These are phyloP conservation scores for Phytophthora ramorum DNA, from an alignment of 352 stramenopile genomes.

Conservation along the genomic window DNA sequence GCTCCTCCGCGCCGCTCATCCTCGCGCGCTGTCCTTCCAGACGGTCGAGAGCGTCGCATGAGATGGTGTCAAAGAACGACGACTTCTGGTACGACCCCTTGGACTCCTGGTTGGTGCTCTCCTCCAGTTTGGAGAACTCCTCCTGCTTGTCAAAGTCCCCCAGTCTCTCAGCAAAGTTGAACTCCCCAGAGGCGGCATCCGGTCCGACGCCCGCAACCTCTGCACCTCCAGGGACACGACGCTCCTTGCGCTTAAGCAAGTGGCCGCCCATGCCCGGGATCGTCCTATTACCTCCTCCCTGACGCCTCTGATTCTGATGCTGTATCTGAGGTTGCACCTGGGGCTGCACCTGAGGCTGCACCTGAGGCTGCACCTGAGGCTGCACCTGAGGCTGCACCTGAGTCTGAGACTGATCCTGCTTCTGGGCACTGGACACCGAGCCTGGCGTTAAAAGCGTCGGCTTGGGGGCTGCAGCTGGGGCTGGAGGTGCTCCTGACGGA, in stretches of 20 bases:
- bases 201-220: constrained; percentile 17
- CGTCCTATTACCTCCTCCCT: constrained; percentile 40
- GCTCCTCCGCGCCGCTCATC: constrained; percentile 78
- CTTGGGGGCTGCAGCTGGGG: constrained; percentile 31
- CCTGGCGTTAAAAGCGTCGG: constrained; percentile 63
- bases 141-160: constrained; percentile 83
- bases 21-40: constrained; percentile 74
- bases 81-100: constrained; percentile 88
- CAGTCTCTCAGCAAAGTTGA: constrained; percentile 75
- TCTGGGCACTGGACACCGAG: constrained; percentile 51
- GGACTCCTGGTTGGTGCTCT: constrained; percentile 39
- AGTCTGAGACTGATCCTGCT: constrained; percentile 19
- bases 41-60: constrained; percentile 86
- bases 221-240: constrained; percentile 51
- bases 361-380: no score
- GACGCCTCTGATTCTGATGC: constrained; percentile 27
- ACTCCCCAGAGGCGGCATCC: constrained; percentile 53
- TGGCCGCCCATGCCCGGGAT: constrained; percentile 87
- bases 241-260: constrained; percentile 82
- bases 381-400: neutral
- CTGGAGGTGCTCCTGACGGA: constrained; percentile 4
- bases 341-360: no score
- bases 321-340: constrained; percentile 17
- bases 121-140: constrained; percentile 77
- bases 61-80: constrained; percentile 92